A percentile compares a stretch with the other conserved stretches of the same genome.
phyloP scores from a whole-genome alignment of 208 protist species.

The Leishmania aethiopica region DNA sequence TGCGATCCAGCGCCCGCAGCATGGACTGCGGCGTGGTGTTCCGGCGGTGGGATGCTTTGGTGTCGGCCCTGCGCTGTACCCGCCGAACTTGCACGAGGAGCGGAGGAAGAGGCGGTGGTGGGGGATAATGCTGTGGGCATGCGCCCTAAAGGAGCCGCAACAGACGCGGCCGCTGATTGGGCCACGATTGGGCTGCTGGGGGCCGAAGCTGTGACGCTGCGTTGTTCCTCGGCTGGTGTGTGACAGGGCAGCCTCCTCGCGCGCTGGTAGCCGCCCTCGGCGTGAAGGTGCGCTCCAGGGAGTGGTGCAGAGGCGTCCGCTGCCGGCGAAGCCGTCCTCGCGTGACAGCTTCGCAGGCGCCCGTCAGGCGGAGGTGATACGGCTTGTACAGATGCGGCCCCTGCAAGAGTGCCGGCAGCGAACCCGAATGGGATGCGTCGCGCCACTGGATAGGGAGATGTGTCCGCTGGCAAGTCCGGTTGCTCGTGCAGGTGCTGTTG shows the following conservation, averaged over 20 bases:
- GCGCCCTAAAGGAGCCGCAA: background rate
- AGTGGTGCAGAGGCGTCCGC: background rate
- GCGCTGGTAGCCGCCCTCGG: background rate
- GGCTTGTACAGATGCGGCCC: background rate
- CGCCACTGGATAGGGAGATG: slow-evolving; percentile 2
- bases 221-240: background rate
- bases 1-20: background rate
- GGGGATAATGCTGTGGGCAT: background rate
- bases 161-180: background rate
- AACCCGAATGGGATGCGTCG: slow-evolving; percentile 23
- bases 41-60: background rate
- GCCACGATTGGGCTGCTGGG: background rate
- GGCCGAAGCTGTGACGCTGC: background rate
- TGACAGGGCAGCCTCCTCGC: background rate
- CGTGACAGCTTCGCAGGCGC: background rate
- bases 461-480: background rate
- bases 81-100: background rate
- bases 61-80: background rate
- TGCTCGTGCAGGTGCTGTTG: background rate
- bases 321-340: background rate
- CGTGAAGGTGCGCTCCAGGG: background rate
- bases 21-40: background rate
- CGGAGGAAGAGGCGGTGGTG: background rate
- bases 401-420: background rate
- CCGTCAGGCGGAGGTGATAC: background rate